Base-by-base conservation (phyloP, 2,329 filamentous ascomycete species). In the Arthrobotrys iridis region DNA sequence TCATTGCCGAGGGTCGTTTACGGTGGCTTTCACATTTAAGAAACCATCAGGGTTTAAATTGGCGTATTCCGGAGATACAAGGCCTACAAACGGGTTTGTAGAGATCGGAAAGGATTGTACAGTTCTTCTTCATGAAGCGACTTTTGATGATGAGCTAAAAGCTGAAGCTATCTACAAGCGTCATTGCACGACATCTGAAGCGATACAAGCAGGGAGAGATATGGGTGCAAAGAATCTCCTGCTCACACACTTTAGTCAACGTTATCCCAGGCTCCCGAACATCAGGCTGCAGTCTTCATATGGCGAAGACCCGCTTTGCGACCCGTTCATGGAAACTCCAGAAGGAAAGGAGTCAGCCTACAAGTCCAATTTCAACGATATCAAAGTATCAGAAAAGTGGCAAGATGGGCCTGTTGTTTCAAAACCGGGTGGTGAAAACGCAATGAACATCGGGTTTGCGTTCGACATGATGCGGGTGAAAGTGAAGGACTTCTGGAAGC, bases 161-260 rank as follows among this genome's bases (percentile, higher is more conserved):
- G 87, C 86, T 13, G 93, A 97, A 79, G 95, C 95, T 2, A 81
- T 86, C 26, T 91, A 90, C 59, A 99, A 99, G 87, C 93, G 91
- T 80, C 95, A 99, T 84, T 92, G 88, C 40, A 99, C 95, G 6
- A 92, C 93, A 76, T 87, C 87, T 11, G 95, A 99, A 83, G 95
- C 95, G 0, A 86, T 99, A 2, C 86, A 85, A 46, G 87, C 98
- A 2, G 94, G 90, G 1, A 85, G 87, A 10, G 83, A 85, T 48
- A 99, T 99, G 95, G 83, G 87, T 26, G 95, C 93, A 0, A 88
- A 89, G 77, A 86, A 91, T 13, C 89, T 95, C 13, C 83, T 99
- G 65, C 85, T 99, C 55, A 99, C 95, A 5, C 95, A 99, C 82
- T 99, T 99, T 83, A 93, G 90, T 65, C 95, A 99, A 84, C 87